phyloP scores from a whole-genome alignment of 805 yeast genomes.

The Yamadazyma insecticola region DNA sequence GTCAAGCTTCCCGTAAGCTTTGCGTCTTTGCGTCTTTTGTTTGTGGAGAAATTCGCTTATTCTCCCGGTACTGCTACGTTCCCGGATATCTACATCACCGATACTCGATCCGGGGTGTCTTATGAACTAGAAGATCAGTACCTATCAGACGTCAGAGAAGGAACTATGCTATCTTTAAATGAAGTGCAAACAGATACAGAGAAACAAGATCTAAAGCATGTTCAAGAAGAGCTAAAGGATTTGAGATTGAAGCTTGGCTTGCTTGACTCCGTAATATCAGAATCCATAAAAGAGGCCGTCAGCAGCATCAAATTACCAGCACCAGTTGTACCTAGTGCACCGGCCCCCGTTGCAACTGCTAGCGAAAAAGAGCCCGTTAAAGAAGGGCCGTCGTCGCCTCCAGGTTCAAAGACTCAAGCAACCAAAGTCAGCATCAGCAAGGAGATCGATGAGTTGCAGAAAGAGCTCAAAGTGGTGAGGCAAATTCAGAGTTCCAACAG shows the following conservation, averaged over 20 bases:
- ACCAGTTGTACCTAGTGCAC: neutral
- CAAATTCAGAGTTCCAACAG: conserved; percentile 50
- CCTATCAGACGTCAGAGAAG: conserved; percentile 49
- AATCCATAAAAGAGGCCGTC: conserved; percentile 7
- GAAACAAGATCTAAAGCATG: conserved; percentile 4
- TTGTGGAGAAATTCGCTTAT: conserved; percentile 84
- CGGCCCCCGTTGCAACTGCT: neutral
- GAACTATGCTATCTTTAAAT: conserved; percentile 42
- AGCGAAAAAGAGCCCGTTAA: neutral
- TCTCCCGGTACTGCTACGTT: conserved; percentile 67
- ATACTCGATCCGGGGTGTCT: conserved; percentile 51
- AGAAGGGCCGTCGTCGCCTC: neutral
- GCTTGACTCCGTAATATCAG: conserved; percentile 2
- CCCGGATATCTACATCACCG: conserved; percentile 76
- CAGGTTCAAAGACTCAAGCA: neutral
- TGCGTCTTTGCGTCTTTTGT: conserved; percentile 59
- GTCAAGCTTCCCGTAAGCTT: conserved; percentile 43
- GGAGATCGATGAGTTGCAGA: conserved; percentile 23
- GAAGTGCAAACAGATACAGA: conserved; percentile 2
- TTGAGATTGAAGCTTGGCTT: conserved; percentile 7
- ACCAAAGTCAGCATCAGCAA: neutral
- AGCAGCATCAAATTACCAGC: conserved; percentile 1
- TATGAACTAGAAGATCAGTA: conserved; percentile 78
- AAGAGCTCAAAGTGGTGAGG: conserved; percentile 55
- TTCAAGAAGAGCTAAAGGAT: conserved; percentile 2